Evolutionary conservation across 306 rosid genomes (phyloP).

Genomic region (Crotalaria pallida): DNA sequence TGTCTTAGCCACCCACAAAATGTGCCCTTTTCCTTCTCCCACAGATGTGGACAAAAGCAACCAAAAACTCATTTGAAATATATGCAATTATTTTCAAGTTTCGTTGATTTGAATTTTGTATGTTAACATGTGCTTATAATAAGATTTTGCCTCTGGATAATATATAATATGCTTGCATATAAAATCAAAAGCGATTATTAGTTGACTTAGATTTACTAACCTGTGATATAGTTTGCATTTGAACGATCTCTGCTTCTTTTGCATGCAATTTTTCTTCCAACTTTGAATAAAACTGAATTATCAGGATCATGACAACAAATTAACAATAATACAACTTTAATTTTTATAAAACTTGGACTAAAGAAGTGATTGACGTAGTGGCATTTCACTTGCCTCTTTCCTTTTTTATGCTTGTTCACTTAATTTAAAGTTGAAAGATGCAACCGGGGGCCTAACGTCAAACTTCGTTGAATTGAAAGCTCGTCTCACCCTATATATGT

Average conservation of each 20-base stretch:
- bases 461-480: conserved; percentile 32
- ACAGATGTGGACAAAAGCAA: not conserved
- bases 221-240: conserved; percentile 54
- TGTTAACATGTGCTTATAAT: not conserved
- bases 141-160: not conserved
- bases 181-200: not conserved
- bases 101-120: not conserved
- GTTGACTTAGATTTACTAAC: conserved; percentile 16
- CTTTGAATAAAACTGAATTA: conserved; percentile 45
- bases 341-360: not conserved
- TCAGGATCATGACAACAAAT: conserved; percentile 16
- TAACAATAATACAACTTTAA: conserved; percentile 5
- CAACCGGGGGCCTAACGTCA: conserved; percentile 32
- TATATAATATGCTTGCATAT: not conserved
- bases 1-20: not conserved
- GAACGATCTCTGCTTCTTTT: conserved; percentile 51
- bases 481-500: conserved; percentile 28
- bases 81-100: not conserved
- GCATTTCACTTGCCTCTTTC: conserved; percentile 60
- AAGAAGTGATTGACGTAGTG: not conserved
- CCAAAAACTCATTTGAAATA: not conserved
- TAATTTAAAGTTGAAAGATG: conserved; percentile 49
- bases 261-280: conserved; percentile 56
- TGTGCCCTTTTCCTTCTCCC: not conserved
- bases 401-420: conserved; percentile 56